Conservation (phyloP, 2,329 filamentous ascomycete species). For the Sporothrix euskadiensis region DNA sequence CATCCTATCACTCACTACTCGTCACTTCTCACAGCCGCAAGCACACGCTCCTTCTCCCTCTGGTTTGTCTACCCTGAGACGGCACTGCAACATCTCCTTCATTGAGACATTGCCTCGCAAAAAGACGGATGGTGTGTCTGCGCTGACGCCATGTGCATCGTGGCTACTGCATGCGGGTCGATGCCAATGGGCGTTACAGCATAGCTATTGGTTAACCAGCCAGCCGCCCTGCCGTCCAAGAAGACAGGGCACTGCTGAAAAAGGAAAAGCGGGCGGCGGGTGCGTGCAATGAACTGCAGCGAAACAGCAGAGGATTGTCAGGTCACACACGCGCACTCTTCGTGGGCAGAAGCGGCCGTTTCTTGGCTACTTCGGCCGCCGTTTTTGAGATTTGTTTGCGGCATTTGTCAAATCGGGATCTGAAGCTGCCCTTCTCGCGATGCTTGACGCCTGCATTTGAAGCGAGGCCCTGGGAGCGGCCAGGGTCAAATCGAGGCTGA, state of each 20-base stretch:
- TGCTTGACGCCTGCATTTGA: background rate
- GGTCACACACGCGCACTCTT: constrained; percentile 16
- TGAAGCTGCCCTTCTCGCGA: background rate
- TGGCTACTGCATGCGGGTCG: constrained; percentile 18
- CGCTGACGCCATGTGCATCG: constrained; percentile 18
- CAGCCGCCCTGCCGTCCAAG: constrained; percentile 6
- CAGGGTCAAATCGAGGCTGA: background rate
- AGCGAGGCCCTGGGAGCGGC: too few relatives aligned
- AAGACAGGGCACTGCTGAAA: background rate
- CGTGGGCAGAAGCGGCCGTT: background rate
- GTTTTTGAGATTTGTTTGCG: background rate
- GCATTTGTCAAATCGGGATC: background rate
- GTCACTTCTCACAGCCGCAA: background rate
- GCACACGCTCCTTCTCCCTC: background rate
- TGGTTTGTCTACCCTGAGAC: background rate
- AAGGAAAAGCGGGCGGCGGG: constrained; percentile 5
- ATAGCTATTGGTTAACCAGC: constrained; percentile 6
- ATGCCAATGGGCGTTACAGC: constrained; percentile 6
- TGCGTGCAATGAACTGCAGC: constrained; percentile 7
- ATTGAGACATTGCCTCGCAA: background rate
- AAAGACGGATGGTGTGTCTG: constrained; percentile 1
- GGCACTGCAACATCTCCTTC: background rate
- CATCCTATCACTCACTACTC: background rate
- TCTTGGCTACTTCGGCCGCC: background rate
- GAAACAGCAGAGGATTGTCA: constrained; percentile 1